phyloP scores from a whole-genome alignment of 768 basidiomycete genomes.

The Rhizopogon roseolus region DNA sequence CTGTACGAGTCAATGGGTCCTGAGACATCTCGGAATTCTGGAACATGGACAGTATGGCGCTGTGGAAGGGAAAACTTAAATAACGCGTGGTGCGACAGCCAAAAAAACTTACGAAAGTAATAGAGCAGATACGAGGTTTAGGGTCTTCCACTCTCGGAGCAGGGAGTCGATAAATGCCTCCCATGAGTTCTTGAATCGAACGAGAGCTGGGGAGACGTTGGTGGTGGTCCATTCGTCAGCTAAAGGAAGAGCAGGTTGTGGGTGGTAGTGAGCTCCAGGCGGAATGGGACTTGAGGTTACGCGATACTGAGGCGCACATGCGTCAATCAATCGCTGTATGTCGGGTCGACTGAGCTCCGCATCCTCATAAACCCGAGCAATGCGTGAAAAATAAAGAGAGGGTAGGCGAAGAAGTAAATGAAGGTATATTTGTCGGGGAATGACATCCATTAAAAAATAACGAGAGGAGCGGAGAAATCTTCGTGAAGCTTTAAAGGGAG shows the following conservation, averaged over 20 bases:
- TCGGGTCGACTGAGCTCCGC: conserved; percentile 76
- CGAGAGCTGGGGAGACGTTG: conserved; percentile 56
- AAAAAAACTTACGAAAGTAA: conserved; percentile 37
- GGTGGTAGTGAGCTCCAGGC: conserved; percentile 18
- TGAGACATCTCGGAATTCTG: conserved; percentile 46
- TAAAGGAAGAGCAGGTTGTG: conserved; percentile 32
- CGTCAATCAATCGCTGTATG: conserved; percentile 47
- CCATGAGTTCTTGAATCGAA: conserved; percentile 64
- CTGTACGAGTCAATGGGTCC: conserved; percentile 59
- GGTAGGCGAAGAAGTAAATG: conserved; percentile 63
- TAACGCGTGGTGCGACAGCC: neutral
- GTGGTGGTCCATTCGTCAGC: conserved; percentile 49
- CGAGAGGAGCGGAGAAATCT: conserved; percentile 14
- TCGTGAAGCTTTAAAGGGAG: conserved; percentile 9
- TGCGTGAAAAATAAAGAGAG: conserved; percentile 74
- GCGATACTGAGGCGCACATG: conserved; percentile 19
- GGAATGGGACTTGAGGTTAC: conserved; percentile 22
- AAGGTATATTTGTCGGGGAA: conserved; percentile 42
- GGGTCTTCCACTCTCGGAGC: conserved; percentile 71
- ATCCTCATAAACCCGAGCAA: conserved; percentile 71
- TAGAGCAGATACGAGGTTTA: conserved; percentile 69
- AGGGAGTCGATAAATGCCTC: conserved; percentile 68
- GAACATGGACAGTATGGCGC: conserved; percentile 68
- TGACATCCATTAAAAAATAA: conserved; percentile 28
- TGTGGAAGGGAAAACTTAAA: conserved; percentile 15